A percentile compares a stretch with the other conserved stretches of the same genome.
phyloP scores from a whole-genome alignment of 108 stramenopile species.

The Skeletonema costatum region DNA sequence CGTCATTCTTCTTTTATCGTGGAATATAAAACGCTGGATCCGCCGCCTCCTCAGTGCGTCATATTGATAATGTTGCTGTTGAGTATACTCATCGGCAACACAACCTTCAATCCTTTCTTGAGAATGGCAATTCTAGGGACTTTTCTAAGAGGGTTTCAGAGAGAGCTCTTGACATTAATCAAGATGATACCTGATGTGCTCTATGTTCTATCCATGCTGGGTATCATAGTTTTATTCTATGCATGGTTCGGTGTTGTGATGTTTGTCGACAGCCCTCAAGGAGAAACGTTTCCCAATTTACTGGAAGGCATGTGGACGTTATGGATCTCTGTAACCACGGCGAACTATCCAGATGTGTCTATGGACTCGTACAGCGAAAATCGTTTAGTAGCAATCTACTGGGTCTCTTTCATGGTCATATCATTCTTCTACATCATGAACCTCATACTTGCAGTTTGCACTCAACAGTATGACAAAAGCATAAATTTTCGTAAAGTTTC shows the following conservation, averaged over 20 bases:
- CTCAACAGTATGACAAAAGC: conserved; percentile 65
- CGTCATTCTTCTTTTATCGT: conserved; percentile 49
- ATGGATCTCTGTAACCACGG: conserved; percentile 82
- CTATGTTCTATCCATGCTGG: conserved; percentile 48
- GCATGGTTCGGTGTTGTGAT: conserved; percentile 73
- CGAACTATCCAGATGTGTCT: conserved; percentile 86
- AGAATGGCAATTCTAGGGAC: conserved; percentile 55
- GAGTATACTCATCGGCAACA: conserved; percentile 15
- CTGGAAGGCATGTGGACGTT: conserved; percentile 67
- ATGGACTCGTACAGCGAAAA: conserved; percentile 81
- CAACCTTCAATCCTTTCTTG: conserved; percentile 50
- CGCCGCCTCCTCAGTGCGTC: conserved; percentile 15
- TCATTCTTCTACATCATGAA: conserved; percentile 84
- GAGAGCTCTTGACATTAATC: conserved; percentile 48
- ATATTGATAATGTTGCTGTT: conserved; percentile 17
- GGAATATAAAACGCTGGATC: conserved; percentile 18
- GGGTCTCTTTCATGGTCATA: conserved; percentile 74
- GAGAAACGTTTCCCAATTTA: conserved; percentile 64
- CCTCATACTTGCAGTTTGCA: conserved; percentile 66
- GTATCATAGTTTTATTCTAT: conserved; percentile 58
- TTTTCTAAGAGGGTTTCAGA: conserved; percentile 46
- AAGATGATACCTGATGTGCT: conserved; percentile 58
- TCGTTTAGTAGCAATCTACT: conserved; percentile 64
- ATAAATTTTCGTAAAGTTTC: conserved; percentile 36
- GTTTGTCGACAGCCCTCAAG: conserved; percentile 64